A percentile compares a stretch with the other conserved stretches of the same genome.
phyloP scores from a whole-genome alignment of 768 basidiomycete genomes.

The Mycena galericulata region DNA sequence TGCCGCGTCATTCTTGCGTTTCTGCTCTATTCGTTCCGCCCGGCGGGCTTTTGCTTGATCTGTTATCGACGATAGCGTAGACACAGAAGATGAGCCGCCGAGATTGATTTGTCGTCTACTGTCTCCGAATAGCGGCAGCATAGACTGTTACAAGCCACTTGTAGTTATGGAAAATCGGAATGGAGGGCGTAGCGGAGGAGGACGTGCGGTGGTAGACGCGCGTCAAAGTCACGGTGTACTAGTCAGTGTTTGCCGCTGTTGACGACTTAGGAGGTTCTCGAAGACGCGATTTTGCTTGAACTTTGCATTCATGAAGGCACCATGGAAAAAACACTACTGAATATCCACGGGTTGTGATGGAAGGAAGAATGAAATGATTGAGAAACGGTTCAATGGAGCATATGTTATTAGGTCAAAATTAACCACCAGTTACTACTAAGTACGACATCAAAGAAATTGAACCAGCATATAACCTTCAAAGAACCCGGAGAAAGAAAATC shows the following conservation, averaged over 20 bases:
- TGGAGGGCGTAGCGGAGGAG: neutral
- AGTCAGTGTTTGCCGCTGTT: conserved; percentile 4
- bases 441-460: neutral
- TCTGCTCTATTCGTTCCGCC: conserved; percentile 65
- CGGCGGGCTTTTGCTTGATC: conserved; percentile 72
- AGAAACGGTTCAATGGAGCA: too few species aligned
- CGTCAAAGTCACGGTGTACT: conserved; percentile 2
- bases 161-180: too few species aligned
- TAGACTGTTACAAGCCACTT: conserved; percentile 25
- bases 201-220: conserved; percentile 17
- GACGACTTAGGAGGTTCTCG: conserved; percentile 11
- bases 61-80: conserved; percentile 69
- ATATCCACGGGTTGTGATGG: too few species aligned
- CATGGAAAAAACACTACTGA: too few species aligned
- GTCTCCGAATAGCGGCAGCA: conserved; percentile 62
- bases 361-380: too few species aligned
- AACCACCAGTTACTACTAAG: too few species aligned
- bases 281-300: too few species aligned
- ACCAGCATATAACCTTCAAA: too few species aligned
- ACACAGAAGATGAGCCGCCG: conserved; percentile 68
- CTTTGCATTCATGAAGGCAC: too few species aligned
- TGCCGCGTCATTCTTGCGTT: conserved; percentile 69
- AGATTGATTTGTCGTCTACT: conserved; percentile 78
- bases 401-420: too few species aligned
- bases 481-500: too few species aligned